A percentile compares a stretch with the other conserved stretches of the same genome.
Conservation (phyloP, 306 rosid genomes). For the Corylus avellana region DNA sequence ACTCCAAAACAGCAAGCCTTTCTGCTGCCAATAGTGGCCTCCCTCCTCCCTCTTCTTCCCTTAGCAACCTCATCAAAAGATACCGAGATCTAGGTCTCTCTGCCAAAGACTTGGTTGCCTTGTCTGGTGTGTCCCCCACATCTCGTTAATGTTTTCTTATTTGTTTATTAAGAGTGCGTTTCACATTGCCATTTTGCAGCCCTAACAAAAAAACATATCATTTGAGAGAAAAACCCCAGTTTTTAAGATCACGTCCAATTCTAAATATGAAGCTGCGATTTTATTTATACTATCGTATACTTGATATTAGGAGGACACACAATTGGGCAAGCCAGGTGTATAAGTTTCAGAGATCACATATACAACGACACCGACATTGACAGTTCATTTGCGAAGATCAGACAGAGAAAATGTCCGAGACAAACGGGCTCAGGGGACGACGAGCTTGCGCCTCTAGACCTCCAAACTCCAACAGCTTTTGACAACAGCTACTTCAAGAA, state of each 20-base stretch:
- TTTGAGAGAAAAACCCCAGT: no score
- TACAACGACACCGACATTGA: constrained; percentile 64
- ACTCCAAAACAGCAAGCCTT: constrained; percentile 65
- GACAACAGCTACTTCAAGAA: constrained; percentile 68
- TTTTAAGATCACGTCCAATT: no score
- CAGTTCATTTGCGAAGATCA: constrained; percentile 48
- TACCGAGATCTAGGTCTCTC: constrained; percentile 62
- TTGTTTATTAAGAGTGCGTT: no score
- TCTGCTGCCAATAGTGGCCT: constrained; percentile 53
- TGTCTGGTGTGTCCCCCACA: constrained; percentile 58
- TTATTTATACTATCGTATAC: no score
- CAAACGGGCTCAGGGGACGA: constrained; percentile 38
- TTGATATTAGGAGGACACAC: constrained; percentile 58
- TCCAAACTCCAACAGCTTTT: constrained; percentile 46
- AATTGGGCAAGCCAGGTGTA: constrained; percentile 71
- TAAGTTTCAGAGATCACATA: constrained; percentile 49
- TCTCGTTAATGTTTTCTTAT: neutral
- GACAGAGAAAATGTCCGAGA: constrained; percentile 46
- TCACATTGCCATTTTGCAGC: no score
- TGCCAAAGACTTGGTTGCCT: constrained; percentile 68
- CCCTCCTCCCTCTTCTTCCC: constrained; percentile 57
- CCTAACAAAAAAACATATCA: no score
- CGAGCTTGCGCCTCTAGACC: constrained; percentile 52
- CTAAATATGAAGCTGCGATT: no score
- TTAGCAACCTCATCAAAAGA: constrained; percentile 39